Conservation (phyloP, 1,139 yeast species). For the Hansenula anomala region DNA sequence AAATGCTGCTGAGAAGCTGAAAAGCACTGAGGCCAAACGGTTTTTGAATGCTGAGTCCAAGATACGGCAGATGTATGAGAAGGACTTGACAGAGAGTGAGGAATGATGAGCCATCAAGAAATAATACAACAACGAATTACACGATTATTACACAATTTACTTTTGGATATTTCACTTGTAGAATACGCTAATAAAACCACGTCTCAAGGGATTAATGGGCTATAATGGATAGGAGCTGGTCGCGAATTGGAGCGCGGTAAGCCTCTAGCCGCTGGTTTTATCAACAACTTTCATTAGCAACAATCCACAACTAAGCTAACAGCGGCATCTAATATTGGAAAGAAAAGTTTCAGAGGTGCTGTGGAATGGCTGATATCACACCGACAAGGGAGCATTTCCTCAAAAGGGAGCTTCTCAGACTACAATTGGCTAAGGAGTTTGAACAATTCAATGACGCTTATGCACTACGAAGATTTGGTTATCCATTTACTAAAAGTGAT, state of each 20-base stretch:
- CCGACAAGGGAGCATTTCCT: slow-evolving; percentile 77
- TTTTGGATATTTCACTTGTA: too few species aligned
- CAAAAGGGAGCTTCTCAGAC: slow-evolving; percentile 69
- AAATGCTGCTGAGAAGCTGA: slow-evolving; percentile 8
- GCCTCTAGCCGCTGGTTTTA: too few species aligned
- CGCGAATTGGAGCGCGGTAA: too few species aligned
- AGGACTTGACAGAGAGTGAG: background rate
- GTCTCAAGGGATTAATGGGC: too few species aligned
- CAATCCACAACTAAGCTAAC: too few species aligned
- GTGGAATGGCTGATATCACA: slow-evolving; percentile 29
- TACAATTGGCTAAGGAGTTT: slow-evolving; percentile 60
- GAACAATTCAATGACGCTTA: slow-evolving; percentile 49
- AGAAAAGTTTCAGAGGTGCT: background rate
- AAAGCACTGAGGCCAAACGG: slow-evolving; percentile 5
- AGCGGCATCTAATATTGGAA: too few species aligned
- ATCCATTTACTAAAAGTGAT: slow-evolving; percentile 52
- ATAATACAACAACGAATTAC: background rate
- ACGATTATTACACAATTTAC: too few species aligned
- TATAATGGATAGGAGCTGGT: too few species aligned
- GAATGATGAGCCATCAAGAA: background rate
- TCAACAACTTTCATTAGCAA: too few species aligned
- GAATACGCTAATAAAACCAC: too few species aligned
- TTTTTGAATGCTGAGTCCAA: slow-evolving; percentile 8
- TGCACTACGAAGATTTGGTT: slow-evolving; percentile 64
- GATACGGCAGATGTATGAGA: slow-evolving; percentile 4